Evolutionary conservation across 768 basidiomycete species (phyloP).

Genomic region (Amanita subjunquillea): DNA sequence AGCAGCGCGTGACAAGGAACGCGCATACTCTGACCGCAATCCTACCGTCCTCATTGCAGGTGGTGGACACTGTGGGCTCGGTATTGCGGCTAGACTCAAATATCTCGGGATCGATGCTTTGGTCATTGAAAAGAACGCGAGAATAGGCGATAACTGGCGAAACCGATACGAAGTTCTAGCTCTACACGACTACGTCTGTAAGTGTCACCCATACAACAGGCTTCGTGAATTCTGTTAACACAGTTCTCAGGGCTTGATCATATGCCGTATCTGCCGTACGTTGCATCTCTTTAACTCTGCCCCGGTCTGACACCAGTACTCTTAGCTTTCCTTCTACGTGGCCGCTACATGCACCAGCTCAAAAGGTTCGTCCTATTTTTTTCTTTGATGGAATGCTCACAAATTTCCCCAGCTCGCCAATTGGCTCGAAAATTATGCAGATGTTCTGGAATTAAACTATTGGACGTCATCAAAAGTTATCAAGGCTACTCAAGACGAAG

Average conservation of each 20-base stretch:
- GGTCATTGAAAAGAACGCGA: conserved; percentile 52
- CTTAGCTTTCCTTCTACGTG: conserved; percentile 48
- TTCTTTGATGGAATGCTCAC: background rate
- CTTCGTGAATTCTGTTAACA: background rate
- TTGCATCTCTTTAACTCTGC: conserved; percentile 2
- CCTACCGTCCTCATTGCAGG: conserved; percentile 66
- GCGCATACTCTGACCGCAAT: conserved; percentile 33
- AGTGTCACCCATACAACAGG: conserved; percentile 17
- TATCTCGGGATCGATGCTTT: conserved; percentile 44
- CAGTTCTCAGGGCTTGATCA: conserved; percentile 36
- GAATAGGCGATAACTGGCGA: conserved; percentile 60
- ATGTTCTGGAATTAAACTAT: conserved; percentile 32
- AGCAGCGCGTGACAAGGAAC: conserved; percentile 28
- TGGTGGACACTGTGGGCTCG: conserved; percentile 59
- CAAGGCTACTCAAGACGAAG: conserved; percentile 22
- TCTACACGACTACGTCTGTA: conserved; percentile 56
- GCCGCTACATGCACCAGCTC: conserved; percentile 48
- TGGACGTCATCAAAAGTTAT: conserved; percentile 36
- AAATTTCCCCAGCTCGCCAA: conserved; percentile 16
- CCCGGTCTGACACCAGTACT: background rate
- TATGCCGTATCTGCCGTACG: conserved; percentile 53
- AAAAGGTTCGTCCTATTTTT: conserved; percentile 23
- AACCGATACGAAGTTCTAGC: conserved; percentile 57
- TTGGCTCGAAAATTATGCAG: conserved; percentile 23
- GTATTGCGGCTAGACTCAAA: conserved; percentile 56